phyloP scores from a whole-genome alignment of 495 filamentous ascomycete species.

The Delitschia confertaspora region DNA sequence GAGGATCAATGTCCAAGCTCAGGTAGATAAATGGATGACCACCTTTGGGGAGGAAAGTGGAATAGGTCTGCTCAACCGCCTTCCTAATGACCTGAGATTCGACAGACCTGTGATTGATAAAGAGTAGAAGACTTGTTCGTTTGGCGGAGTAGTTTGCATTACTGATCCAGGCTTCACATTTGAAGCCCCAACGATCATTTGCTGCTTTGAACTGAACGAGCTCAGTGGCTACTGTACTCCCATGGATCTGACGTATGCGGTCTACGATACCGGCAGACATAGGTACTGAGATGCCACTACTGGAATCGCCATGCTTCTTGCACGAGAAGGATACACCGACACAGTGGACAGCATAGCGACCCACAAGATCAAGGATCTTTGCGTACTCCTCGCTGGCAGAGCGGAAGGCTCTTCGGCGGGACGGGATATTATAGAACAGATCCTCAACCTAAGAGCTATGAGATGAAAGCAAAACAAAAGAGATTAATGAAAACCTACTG shows the following conservation, averaged over 20 bases:
- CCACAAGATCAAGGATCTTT: constrained; percentile 93
- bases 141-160: constrained; percentile 97
- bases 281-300: constrained; percentile 69
- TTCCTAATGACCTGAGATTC: constrained; percentile 86
- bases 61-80: constrained; percentile 84
- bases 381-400: constrained; percentile 93
- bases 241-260: constrained; percentile 84
- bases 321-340: constrained; percentile 84
- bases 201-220: constrained; percentile 65
- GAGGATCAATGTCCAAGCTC: constrained; percentile 86
- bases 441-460: constrained; percentile 63
- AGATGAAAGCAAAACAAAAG: not conserved
- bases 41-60: constrained; percentile 82
- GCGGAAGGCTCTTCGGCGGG: constrained; percentile 77
- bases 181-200: constrained; percentile 75
- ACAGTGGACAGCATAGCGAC: constrained; percentile 93
- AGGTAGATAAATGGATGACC: constrained; percentile 93
- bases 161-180: constrained; percentile 68
- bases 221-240: constrained; percentile 78
- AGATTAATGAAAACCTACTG: constrained; percentile 41
- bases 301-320: constrained; percentile 89
- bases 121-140: constrained; percentile 77
- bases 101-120: constrained; percentile 97
- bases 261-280: constrained; percentile 62
- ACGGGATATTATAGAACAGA: constrained; percentile 93